A percentile compares a stretch with the other conserved stretches of the same genome.
Conservation (phyloP, 768 basidiomycete species). For the Leccinellum luteum region DNA sequence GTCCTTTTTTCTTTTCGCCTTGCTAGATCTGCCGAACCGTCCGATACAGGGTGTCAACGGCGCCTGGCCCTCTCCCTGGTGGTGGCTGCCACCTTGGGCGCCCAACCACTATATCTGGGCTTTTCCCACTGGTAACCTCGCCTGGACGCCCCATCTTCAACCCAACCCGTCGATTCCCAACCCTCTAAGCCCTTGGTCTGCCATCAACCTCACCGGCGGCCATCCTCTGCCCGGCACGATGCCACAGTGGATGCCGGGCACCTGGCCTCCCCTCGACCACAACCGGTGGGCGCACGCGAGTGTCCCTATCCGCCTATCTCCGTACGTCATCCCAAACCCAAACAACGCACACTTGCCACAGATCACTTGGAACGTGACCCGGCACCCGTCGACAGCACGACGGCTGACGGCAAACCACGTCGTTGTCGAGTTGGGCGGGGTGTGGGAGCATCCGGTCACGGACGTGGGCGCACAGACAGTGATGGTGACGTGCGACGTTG, state of each 20-base stretch:
- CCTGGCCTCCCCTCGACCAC: conserved; percentile 25
- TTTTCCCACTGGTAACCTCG: conserved; percentile 21
- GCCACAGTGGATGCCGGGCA: conserved; percentile 26
- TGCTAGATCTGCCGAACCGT: conserved; percentile 4
- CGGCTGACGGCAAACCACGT: conserved; percentile 30
- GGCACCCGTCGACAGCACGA: conserved; percentile 31
- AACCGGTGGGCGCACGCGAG: background rate
- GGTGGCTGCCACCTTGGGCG: conserved; percentile 12
- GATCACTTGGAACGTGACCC: conserved; percentile 37
- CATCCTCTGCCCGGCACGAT: conserved; percentile 23
- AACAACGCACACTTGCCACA: conserved; percentile 26
- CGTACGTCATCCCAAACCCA: conserved; percentile 33
- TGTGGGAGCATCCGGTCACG: conserved; percentile 21
- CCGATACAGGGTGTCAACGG: background rate
- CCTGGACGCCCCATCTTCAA: conserved; percentile 27
- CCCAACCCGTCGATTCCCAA: conserved; percentile 4
- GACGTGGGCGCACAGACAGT: conserved; percentile 19
- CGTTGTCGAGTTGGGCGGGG: conserved; percentile 17
- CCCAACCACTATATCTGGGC: conserved; percentile 25
- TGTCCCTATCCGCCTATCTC: conserved; percentile 25
- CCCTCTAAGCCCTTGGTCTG: conserved; percentile 17
- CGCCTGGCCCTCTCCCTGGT: background rate
- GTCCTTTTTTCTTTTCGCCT: background rate
- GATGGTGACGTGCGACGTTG: conserved; percentile 24
- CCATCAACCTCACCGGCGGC: conserved; percentile 19